These are phyloP conservation scores for Coniosporium apollinis DNA, from an alignment of 495 filamentous ascomycete species.

Conservation along the genomic window DNA sequence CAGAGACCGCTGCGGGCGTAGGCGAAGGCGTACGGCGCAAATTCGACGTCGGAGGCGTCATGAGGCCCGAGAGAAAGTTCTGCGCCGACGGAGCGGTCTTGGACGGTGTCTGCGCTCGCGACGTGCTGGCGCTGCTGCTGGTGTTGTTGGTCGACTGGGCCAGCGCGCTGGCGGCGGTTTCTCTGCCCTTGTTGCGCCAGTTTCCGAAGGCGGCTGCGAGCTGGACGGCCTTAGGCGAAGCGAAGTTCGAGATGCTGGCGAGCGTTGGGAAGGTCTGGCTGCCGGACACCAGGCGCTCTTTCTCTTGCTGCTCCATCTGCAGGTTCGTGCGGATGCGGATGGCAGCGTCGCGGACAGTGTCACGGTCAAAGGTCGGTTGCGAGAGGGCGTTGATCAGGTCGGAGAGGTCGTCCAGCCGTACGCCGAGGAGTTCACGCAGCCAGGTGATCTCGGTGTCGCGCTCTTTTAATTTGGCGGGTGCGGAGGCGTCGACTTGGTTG, in stretches of 20 bases:
- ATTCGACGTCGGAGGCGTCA: constrained; percentile 66
- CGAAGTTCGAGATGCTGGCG: constrained; percentile 41
- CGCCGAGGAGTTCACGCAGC: constrained; percentile 83
- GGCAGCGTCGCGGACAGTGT: constrained; percentile 69
- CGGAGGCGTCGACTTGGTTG: constrained; percentile 48
- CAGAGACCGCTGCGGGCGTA: constrained; percentile 4
- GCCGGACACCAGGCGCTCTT: constrained; percentile 46
- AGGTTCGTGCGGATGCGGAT: constrained; percentile 86
- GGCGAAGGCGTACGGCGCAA: constrained; percentile 36
- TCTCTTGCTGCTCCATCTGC: constrained; percentile 93
- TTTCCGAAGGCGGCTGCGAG: constrained; percentile 77
- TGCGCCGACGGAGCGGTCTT: constrained; percentile 7
- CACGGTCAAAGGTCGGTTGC: constrained; percentile 52
- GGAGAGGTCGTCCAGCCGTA: constrained; percentile 76
- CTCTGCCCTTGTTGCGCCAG: constrained; percentile 52
- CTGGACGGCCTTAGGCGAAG: constrained; percentile 64
- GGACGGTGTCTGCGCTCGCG: constrained; percentile 21
- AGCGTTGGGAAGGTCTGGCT: constrained; percentile 35
- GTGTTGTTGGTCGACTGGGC: constrained; percentile 23
- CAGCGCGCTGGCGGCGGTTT: constrained; percentile 27
- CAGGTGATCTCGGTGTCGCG: constrained; percentile 87
- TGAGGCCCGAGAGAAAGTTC: constrained; percentile 51
- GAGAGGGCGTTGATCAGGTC: constrained; percentile 76
- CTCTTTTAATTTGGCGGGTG: constrained; percentile 65
- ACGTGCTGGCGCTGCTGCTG: constrained; percentile 27